A percentile compares a stretch with the other conserved stretches of the same genome.
Conservation (phyloP, 1,139 yeast genomes). For the Yamadazyma sp. region DNA sequence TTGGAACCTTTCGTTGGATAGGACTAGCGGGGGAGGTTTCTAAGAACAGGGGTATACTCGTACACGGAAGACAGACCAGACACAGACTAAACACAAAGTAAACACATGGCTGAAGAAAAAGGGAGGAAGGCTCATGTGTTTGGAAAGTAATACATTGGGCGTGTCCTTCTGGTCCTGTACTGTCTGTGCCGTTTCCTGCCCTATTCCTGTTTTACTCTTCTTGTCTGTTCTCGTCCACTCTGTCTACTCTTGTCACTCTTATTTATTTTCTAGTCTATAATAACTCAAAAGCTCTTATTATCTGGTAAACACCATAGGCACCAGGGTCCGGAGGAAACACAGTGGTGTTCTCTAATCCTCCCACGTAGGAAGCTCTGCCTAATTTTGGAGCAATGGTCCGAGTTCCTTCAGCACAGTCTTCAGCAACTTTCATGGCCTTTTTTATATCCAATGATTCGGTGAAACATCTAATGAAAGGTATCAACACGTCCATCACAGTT, state of each 20-base stretch:
- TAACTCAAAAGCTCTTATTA: slow-evolving; percentile 19
- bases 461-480: slow-evolving; percentile 42
- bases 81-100: too few species aligned
- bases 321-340: slow-evolving; percentile 48
- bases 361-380: slow-evolving; percentile 51
- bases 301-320: slow-evolving; percentile 32
- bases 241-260: neutral
- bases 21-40: too few species aligned
- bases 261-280: neutral
- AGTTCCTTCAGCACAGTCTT: slow-evolving; percentile 42
- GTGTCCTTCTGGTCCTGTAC: too few species aligned
- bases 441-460: slow-evolving; percentile 23
- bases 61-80: slow-evolving; percentile 1
- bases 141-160: too few species aligned
- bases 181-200: too few species aligned
- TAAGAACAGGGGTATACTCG: neutral
- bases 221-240: neutral
- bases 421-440: slow-evolving; percentile 33
- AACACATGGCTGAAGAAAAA: too few species aligned
- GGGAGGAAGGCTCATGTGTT: too few species aligned
- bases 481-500: slow-evolving; percentile 54
- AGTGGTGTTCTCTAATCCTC: slow-evolving; percentile 22
- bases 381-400: slow-evolving; percentile 40
- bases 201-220: too few species aligned
- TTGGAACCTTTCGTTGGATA: too few species aligned